These are phyloP conservation scores for Globisporangium iwayamae DNA, from an alignment of 352 stramenopile species.

Conservation along the genomic window DNA sequence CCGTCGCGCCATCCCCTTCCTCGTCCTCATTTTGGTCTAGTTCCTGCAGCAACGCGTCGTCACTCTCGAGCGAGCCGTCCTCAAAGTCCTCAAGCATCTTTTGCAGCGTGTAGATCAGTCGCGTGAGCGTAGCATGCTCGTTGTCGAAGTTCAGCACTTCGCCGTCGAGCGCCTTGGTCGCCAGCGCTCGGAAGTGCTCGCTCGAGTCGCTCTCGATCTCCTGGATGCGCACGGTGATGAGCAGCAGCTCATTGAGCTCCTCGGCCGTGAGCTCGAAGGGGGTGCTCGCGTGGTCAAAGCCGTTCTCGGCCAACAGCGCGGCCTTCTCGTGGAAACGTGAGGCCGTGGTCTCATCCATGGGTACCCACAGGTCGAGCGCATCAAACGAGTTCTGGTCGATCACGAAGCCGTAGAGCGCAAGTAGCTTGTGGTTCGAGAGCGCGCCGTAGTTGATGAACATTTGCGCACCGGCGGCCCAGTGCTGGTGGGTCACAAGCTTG, in stretches of 20 bases:
- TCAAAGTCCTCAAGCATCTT: slow-evolving; percentile 51
- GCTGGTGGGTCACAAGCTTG: slow-evolving; percentile 70
- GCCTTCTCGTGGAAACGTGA: slow-evolving; percentile 46
- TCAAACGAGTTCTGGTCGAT: slow-evolving; percentile 64
- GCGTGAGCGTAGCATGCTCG: slow-evolving; percentile 44
- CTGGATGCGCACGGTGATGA: slow-evolving; percentile 63
- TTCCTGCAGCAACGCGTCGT: slow-evolving; percentile 31
- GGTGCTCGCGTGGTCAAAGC: slow-evolving; percentile 54
- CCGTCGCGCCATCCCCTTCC: slow-evolving; percentile 1
- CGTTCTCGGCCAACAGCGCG: slow-evolving; percentile 36
- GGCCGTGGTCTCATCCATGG: slow-evolving; percentile 50
- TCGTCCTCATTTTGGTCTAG: slow-evolving; percentile 22
- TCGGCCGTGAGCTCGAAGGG: slow-evolving; percentile 63
- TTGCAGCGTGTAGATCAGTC: slow-evolving; percentile 62
- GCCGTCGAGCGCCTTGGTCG: slow-evolving; percentile 43
- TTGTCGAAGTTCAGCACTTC: slow-evolving; percentile 55
- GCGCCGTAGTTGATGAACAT: slow-evolving; percentile 81
- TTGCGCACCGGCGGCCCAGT: slow-evolving; percentile 65
- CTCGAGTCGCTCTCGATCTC: slow-evolving; percentile 47
- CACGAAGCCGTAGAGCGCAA: slow-evolving; percentile 81
- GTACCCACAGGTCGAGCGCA: slow-evolving; percentile 69
- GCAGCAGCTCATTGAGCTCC: slow-evolving; percentile 61
- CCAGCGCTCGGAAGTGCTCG: slow-evolving; percentile 32
- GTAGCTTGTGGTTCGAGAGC: slow-evolving; percentile 79
- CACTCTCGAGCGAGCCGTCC: slow-evolving; percentile 35